A percentile compares a stretch with the other conserved stretches of the same genome.
phyloP scores from a whole-genome alignment of 2,329 filamentous ascomycete genomes.

The Fusarium cyanostomum region DNA sequence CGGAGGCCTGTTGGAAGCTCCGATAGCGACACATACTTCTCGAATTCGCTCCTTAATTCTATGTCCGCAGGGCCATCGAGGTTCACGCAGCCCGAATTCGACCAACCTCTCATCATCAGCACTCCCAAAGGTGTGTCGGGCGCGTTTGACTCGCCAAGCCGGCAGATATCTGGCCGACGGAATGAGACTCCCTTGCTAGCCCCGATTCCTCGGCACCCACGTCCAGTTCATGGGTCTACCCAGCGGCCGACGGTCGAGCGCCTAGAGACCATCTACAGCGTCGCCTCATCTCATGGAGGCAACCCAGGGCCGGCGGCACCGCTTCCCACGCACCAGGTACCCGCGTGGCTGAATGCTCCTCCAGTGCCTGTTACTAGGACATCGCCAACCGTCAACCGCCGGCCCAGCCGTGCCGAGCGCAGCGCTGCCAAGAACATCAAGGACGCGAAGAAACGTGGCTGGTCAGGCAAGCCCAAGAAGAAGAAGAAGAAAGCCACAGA shows the following conservation, averaged over 20 bases:
- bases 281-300: conserved; percentile 35
- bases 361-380: conserved; percentile 49
- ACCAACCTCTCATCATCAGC: conserved; percentile 69
- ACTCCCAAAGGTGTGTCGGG: conserved; percentile 65
- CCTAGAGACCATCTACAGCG: conserved; percentile 64
- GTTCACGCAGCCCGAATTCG: conserved; percentile 45
- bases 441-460: conserved; percentile 67
- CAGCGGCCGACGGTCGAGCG: conserved; percentile 61
- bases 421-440: conserved; percentile 71
- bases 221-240: conserved; percentile 46
- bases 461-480: conserved; percentile 57
- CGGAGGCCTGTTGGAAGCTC: conserved; percentile 53
- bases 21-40: conserved; percentile 35
- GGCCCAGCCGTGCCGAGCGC: conserved; percentile 65
- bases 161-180: conserved; percentile 45
- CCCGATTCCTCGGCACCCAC: conserved; percentile 62
- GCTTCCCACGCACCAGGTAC: conserved; percentile 35
- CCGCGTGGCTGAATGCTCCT: conserved; percentile 50
- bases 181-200: conserved; percentile 60
- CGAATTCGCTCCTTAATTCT: conserved; percentile 33
- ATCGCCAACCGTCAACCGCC: conserved; percentile 56
- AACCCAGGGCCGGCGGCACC: conserved; percentile 15
- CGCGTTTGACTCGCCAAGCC: conserved; percentile 58
- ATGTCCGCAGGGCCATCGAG: conserved; percentile 22
- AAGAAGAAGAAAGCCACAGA: conserved; percentile 54